Evolutionary conservation across 768 basidiomycete genomes (phyloP).

Genomic region (Pleurotus tuber-regium): DNA sequence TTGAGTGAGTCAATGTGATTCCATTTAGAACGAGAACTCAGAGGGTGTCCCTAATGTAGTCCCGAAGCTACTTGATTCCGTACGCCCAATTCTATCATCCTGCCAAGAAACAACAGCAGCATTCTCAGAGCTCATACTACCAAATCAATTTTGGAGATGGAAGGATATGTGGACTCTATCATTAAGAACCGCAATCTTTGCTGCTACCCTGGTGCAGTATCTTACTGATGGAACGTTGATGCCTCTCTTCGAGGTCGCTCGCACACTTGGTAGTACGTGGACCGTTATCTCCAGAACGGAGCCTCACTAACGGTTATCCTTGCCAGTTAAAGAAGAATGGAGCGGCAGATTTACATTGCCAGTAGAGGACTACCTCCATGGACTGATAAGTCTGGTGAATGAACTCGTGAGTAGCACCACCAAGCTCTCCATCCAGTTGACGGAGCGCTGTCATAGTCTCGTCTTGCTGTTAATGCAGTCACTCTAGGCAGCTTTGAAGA

Average conservation of each 20-base stretch:
- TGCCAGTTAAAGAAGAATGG: slow-evolving; percentile 67
- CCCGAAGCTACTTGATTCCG: slow-evolving; percentile 52
- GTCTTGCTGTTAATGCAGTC: slow-evolving; percentile 79
- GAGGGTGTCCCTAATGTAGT: slow-evolving; percentile 38
- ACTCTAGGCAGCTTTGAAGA: slow-evolving; percentile 79
- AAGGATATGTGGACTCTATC: slow-evolving; percentile 81
- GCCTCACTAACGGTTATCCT: slow-evolving; percentile 1
- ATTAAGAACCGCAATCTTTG: slow-evolving; percentile 63
- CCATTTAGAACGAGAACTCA: slow-evolving; percentile 11
- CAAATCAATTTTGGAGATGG: slow-evolving; percentile 80
- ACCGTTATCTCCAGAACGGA: not conserved
- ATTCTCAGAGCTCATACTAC: slow-evolving; percentile 61
- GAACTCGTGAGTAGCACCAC: slow-evolving; percentile 56
- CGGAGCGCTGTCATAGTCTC: slow-evolving; percentile 56
- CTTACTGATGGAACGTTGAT: slow-evolving; percentile 57
- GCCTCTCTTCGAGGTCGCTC: slow-evolving; percentile 47
- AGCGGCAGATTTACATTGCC: slow-evolving; percentile 59
- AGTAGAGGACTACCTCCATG: slow-evolving; percentile 81
- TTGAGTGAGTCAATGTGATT: slow-evolving; percentile 43
- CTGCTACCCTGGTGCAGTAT: slow-evolving; percentile 64
- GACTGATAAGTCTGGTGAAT: slow-evolving; percentile 73
- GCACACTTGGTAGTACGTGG: slow-evolving; percentile 65
- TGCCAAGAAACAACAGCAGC: slow-evolving; percentile 49
- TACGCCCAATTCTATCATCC: slow-evolving; percentile 52
- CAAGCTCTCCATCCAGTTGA: not conserved